A percentile compares a stretch with the other conserved stretches of the same genome.
phyloP scores from a whole-genome alignment of 306 rosid genomes.

The Casuarina glauca region DNA sequence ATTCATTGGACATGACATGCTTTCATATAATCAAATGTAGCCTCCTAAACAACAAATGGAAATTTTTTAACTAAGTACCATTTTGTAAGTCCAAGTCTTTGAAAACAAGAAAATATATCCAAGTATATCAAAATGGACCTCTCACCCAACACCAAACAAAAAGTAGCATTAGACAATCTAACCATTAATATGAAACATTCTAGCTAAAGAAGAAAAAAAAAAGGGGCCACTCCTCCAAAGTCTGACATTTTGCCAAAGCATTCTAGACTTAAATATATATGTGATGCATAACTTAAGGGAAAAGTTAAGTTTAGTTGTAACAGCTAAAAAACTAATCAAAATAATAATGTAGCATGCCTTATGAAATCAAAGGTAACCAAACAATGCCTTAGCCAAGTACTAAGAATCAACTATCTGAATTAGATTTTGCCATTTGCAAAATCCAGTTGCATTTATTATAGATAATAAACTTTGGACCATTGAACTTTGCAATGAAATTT shows the following conservation, averaged over 20 bases:
- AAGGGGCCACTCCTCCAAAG: too few relatives aligned
- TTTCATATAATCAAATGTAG: not conserved
- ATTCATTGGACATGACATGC: not conserved
- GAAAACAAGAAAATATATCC: not conserved
- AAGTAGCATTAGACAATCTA: not conserved
- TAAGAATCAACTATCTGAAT: too few relatives aligned
- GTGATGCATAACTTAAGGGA: not conserved
- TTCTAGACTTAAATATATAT: not conserved
- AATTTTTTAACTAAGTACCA: not conserved
- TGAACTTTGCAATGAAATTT: not conserved
- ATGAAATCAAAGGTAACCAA: too few relatives aligned
- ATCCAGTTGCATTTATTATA: too few relatives aligned
- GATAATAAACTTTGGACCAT: not conserved
- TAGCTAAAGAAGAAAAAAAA: not conserved
- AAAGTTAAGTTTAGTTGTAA: not conserved
- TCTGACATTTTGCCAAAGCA: not conserved
- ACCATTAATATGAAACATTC: not conserved
- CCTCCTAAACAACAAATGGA: not conserved
- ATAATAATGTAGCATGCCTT: too few relatives aligned
- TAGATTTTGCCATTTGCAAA: too few relatives aligned
- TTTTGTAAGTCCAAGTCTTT: not conserved
- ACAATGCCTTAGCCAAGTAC: too few relatives aligned
- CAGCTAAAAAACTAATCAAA: too few relatives aligned
- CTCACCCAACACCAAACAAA: too few relatives aligned
- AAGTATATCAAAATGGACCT: not conserved